A percentile compares a stretch with the other conserved stretches of the same genome.
These are phyloP conservation scores for Pugionium dolabratum DNA, from an alignment of 345 rosid species.

Conservation along the genomic window DNA sequence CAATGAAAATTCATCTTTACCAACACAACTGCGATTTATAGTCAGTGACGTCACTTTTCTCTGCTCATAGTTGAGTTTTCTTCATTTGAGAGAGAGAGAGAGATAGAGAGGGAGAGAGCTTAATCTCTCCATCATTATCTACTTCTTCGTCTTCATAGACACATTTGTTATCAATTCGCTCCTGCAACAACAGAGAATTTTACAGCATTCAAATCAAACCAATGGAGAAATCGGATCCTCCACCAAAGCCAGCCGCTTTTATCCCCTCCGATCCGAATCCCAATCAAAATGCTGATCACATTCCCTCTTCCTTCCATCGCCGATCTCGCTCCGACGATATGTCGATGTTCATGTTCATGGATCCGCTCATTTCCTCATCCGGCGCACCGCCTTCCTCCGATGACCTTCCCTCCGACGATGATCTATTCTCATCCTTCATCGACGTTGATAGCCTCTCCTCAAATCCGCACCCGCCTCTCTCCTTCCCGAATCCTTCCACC, in stretches of 20 bases:
- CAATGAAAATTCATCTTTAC: not conserved
- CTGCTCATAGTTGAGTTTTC: slow-evolving; percentile 17
- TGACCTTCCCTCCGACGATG: slow-evolving; percentile 62
- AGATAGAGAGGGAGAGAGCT: slow-evolving; percentile 29
- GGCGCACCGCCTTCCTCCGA: slow-evolving; percentile 48
- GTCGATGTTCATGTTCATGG: slow-evolving; percentile 57
- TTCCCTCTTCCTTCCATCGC: slow-evolving; percentile 46
- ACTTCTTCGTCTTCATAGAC: slow-evolving; percentile 3
- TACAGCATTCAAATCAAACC: not conserved
- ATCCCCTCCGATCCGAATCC: slow-evolving; percentile 17
- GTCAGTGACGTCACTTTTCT: slow-evolving; percentile 41
- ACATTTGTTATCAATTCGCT: slow-evolving; percentile 21
- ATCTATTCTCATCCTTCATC: slow-evolving; percentile 64
- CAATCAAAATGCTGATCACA: slow-evolving; percentile 12
- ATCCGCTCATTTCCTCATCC: slow-evolving; percentile 43
- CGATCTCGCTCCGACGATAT: slow-evolving; percentile 63
- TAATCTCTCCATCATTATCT: slow-evolving; percentile 18
- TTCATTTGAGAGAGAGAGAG: not conserved
- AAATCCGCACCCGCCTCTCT: slow-evolving; percentile 32
- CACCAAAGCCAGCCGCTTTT: not conserved
- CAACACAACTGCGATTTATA: slow-evolving; percentile 7
- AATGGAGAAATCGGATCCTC: slow-evolving; percentile 38
- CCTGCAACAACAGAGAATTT: not conserved
- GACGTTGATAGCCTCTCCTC: slow-evolving; percentile 51
- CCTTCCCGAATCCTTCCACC: slow-evolving; percentile 20